Evolutionary conservation across 768 basidiomycete species (phyloP), one percentile per base, ranked within the genome.

Genomic region (Lactifluus echinatus): DNA sequence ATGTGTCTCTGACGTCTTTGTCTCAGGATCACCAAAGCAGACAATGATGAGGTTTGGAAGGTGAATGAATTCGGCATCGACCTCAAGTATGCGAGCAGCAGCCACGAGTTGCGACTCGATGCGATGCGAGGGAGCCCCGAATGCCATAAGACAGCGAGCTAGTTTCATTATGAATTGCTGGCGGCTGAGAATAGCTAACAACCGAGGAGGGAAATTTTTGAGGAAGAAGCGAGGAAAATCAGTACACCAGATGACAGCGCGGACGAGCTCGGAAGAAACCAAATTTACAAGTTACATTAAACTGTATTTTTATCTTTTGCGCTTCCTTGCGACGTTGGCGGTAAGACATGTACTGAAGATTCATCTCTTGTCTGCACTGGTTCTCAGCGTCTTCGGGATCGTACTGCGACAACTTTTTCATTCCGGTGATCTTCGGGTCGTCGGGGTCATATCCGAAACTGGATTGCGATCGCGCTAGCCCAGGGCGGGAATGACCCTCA

Each of bases 51-150:
- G 79, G 17, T 78, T 80, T 23, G 88, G 89, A 14, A 90, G 74
- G 70, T 93, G 87, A 39, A 95, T 87, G 67, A 93, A 94, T 68
- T 94, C 90, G 44, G 91, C 90, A 68, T 91, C 84, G 53, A 96
- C 82, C 65, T 93, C 92, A 17, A 97, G 83, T 51, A 93, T 92
- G 15, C 84, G 79, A 0, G 93, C 90, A 8, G 90, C 90, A 10
- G 93, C 87, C 31, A 87, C 77, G 37, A 97, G 82, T 68, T 96
- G 93, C 2, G 91, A 86, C 71, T 95, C 93, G 58, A 97, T 89
- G 31, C 94, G 83, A 72, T 97, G 94, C 23, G 90, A 92, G 0
- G 93, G 92, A 17, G 93, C 90, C 4, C 93, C 92, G 66, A 89
- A 94, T 12, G 84, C 84, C 89, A 97, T 93, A 39, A 96, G 75